A percentile compares a stretch with the other conserved stretches of the same genome.
Evolutionary conservation across 495 filamentous ascomycete genomes (phyloP).

Genomic region (Parathielavia appendiculata): DNA sequence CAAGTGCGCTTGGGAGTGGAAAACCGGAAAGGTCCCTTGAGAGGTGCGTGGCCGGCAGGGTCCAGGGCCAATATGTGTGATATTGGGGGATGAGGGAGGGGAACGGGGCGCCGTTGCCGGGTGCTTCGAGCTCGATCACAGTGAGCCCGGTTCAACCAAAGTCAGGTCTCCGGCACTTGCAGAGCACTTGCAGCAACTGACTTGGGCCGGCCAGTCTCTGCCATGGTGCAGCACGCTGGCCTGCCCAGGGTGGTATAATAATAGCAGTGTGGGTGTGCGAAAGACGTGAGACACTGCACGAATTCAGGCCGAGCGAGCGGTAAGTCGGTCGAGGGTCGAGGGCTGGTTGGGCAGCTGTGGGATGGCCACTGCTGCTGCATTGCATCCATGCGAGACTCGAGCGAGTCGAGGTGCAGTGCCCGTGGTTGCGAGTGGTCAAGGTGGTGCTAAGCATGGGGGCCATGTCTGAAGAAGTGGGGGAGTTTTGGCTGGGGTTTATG

Average conservation of each 20-base stretch:
- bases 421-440: constrained; percentile 10
- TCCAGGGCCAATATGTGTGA: constrained; percentile 19
- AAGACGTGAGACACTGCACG: constrained; percentile 17
- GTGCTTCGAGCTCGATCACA: neutral
- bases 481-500: neutral
- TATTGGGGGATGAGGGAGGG: constrained; percentile 9
- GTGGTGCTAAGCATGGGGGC: constrained; percentile 10
- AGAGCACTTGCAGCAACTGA: constrained; percentile 5
- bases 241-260: constrained; percentile 27
- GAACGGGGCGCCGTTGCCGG: constrained; percentile 4
- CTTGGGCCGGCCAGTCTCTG: neutral
- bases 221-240: constrained; percentile 14
- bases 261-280: constrained; percentile 34
- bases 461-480: constrained; percentile 5
- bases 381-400: constrained; percentile 22
- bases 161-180: constrained; percentile 8
- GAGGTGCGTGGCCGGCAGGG: constrained; percentile 12
- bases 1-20: neutral
- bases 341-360: constrained; percentile 40
- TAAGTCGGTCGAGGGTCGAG: constrained; percentile 33
- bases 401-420: constrained; percentile 19
- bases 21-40: constrained; percentile 1
- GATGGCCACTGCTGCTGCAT: constrained; percentile 16
- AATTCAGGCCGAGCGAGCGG: constrained; percentile 26
- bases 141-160: neutral